Evolutionary conservation across 2,329 filamentous ascomycete species (phyloP), one percentile per base, ranked within the genome.

Genomic region (Elsinoe arachidis): DNA sequence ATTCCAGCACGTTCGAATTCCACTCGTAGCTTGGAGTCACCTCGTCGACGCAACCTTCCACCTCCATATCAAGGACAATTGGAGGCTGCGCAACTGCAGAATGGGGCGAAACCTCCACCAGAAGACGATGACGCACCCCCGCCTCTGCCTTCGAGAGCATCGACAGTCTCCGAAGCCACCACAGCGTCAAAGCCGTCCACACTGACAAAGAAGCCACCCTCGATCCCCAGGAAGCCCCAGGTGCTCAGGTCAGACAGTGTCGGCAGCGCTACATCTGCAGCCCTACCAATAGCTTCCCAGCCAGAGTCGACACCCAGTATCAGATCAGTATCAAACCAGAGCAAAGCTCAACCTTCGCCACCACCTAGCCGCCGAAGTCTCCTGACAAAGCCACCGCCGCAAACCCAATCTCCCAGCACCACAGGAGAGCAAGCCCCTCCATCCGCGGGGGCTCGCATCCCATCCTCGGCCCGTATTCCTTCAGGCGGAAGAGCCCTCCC

Each of bases 151-250:
- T 61, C 58, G n/a, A 35, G 38, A 15, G 46, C 58, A 12, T 61
- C 56, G 15, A 43, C 56, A 17, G 56, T 47, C 56, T 38, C 54
- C 10, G 54, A 56, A n/a, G 23, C 54, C 12, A 49, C 53, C 53
- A 46, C 56, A 39, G 15, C 51, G 58, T 19, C 34, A 55, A 26
- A 46, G 61, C 15, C 58, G 62, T 33, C 64, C 62, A 59, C 63
- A 62, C 44, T 68, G 65, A 2, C 58, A 63, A 72, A 72, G 46
- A 64, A 68, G 9, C 67, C 69, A 4, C 70, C 70, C 5, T 67
- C 67, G 3, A 65, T 68, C 21, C 69, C 69, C 2, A 66, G 63
- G 30, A 72, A 72, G 55, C 68, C 69, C 4, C 64, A 49, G 11
- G 58, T 65, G 2, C 63, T 69, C 11, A 63, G 67, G 12, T 64